Evolutionary conservation across 2,329 filamentous ascomycete species (phyloP), one percentile per base, ranked within the genome.

Genomic region (Byssothecium circinans): DNA sequence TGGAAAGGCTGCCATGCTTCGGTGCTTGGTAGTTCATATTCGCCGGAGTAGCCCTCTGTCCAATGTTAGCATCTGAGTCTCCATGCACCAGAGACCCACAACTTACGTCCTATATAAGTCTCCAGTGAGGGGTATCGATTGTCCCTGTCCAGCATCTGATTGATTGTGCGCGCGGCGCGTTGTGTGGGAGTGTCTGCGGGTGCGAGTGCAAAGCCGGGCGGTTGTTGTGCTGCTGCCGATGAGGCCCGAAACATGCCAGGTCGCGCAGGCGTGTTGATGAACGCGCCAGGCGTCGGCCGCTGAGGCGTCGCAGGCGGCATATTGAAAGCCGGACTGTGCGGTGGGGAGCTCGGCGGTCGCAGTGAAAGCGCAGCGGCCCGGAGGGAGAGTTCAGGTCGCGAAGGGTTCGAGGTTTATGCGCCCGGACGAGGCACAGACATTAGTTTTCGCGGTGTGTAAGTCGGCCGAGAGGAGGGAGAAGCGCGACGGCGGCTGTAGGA

Each of bases 1-100:
- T 96, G 88, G 68, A 96, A 99, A 1, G 94, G 94, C 34, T 88
- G 84, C 88, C 91, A 94, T 52, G 91, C 81, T 58, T 80, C 73
- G 46, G 77, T 77, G 30, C 70, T 75, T 34, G 88, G 82, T 40
- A 95, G 76, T 61, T 96, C 90, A 74, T 97, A 97, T 56, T 96
- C 91, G 62, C 89, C 92, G 4, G 91, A 96, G 56, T 88, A 85
- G 55, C 94, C 91, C 75, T 91, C 89, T 95, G 60, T 46, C 54
- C 8, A 48, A 30, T 11, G 60, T 75, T 58, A 71, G 65, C 53
- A 39, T 15, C 12, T 19, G 34, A 33, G 23, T 3, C 15, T 25
- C 23, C 25, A 7, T 27, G 25, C 25, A 11, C 25, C 25, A 27
- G 25, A 6, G 6, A 14, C 12, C 25, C 25, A 49, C 47, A n/a